Base-by-base conservation (phyloP, 306 rosid genomes). In the Cucurbita maxima region DNA sequence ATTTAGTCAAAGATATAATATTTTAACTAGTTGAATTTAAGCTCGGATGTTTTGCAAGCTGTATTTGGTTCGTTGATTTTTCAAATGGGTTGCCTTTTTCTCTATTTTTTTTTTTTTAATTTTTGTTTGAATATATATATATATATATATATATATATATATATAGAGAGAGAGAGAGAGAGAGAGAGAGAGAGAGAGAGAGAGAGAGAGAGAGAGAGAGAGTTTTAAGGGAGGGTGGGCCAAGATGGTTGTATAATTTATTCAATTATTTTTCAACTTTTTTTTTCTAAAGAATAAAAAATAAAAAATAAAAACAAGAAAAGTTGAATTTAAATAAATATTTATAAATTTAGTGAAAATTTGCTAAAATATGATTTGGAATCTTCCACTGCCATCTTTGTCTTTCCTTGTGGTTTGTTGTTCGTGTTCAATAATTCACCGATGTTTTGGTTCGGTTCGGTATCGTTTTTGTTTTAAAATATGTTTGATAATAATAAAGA, bases 21-120 rank as follows among this genome's bases (percentile, higher is more conserved):
- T 30, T 3, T 30, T 30, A 30, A 30, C 34, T 30, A 30, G 34
- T 30, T 30, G 34, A 30, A 30, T 30, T 30, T 3, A 30, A 2
- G 34, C 3, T 30, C 34, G 34, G 34, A 30, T 3, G 34, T 25
- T 79, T 74, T 79, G 80, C 85, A 79, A 79, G 83, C 83, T 82
- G 83, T 77, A 47, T 37, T 72, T 76, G 70, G 48, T 50, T 70
- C 8, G 59, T 70, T 50, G 19, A 45, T 12, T 20, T 20, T 47
- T 47, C 18, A 70, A 66, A 5, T 41, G n/a, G 54, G 13, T 41
- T n/a, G 12, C 38, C 37, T 36, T 30, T 61, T 5, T 53, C 38
- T 12, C 2, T 67, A 0, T 0, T 5, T n/a, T 3, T 0, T 5
- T n/a, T 3, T 41, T 64, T 64, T 64, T 19, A 4, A 30, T 0